Base-by-base conservation (phyloP, 371 early-diverging fungal species). In the Mortierella sp. region DNA sequence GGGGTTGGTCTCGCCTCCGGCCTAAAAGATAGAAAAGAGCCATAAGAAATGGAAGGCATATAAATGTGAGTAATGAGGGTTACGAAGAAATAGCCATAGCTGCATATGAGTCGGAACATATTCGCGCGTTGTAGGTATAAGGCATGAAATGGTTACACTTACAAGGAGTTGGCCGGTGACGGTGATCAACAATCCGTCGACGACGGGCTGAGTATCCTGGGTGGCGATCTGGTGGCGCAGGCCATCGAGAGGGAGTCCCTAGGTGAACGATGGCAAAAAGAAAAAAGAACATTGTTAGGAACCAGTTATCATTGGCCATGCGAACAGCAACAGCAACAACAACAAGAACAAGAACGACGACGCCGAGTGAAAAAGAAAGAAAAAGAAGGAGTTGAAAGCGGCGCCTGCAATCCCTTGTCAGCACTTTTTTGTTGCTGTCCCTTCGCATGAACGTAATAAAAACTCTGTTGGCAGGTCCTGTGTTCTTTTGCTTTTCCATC, bases 101-200 rank as follows among this genome's bases (percentile, higher is more conserved):
- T 35, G 21, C 32, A 35, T 27, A n/a, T 4, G 6, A 21, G 8
- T 35, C 0, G 18, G 29, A n/a, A n/a, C 2, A 38, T 63, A 1
- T 14, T 14, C 35, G 3, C 35, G 14, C 18, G 6, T 63, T 16
- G 6, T 60, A 27, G 11, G 11, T 5, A 27, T 4, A 29, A 16
- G 4, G 14, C 48, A 79, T 58, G 24, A 71, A 63, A 79, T 10
- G 41, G 55, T 54, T 0, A 65, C 7, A 46, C 90, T 77, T 93
- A 95, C 97, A 88, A 95, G 81, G 27, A 98, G 92, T 86, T 93
- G 93, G 77, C 98, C 98, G 75, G 97, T 96, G n/a, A 98, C 97
- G 29, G 88, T 68, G 71, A 98, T 95, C 43, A 98, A 68, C 29
- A 76, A 71, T 29, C 65, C 75, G 63, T 93, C 93, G 78, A 87